Percentiles rank a stretch among this genome's conserved stretches.
phyloP scores from a whole-genome alignment of 2,329 filamentous ascomycete species.

The Trichoderma simmonsii region DNA sequence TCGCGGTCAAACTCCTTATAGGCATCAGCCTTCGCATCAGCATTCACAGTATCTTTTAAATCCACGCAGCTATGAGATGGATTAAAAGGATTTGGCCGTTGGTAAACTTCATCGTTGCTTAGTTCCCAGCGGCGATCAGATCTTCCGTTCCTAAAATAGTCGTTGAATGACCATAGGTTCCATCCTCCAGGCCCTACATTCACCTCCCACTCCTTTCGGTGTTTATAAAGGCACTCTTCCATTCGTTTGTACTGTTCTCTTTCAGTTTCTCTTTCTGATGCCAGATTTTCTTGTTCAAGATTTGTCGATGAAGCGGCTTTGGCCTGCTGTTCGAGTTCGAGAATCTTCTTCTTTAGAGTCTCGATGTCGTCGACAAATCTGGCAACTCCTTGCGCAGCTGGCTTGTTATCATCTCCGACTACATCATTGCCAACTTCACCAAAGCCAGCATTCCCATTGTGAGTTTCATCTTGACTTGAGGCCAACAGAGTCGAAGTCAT shows the following conservation, averaged over 20 bases:
- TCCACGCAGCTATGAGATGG: neutral
- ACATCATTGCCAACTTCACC: neutral
- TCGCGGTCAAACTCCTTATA: neutral
- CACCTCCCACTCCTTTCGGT: constrained; percentile 3
- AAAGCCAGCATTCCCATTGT: neutral
- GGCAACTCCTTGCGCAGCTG: too few relatives aligned
- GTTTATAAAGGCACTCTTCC: constrained; percentile 1
- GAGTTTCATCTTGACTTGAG: neutral
- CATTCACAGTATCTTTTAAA: neutral
- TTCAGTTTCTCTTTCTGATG: neutral
- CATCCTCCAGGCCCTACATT: neutral
- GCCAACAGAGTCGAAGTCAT: neutral
- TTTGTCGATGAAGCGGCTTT: neutral
- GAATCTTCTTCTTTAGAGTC: neutral
- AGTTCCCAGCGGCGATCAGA: neutral
- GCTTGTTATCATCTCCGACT: neutral
- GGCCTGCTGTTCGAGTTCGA: neutral
- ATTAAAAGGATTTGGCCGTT: neutral
- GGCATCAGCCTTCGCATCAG: neutral
- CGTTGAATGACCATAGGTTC: neutral
- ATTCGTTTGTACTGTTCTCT: neutral
- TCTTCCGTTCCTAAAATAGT: neutral
- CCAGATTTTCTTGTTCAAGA: neutral
- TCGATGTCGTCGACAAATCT: neutral
- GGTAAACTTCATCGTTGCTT: neutral